Evolutionary conservation across 257 asterid genomes (phyloP).

Genomic region (Solanum peruvianum): DNA sequence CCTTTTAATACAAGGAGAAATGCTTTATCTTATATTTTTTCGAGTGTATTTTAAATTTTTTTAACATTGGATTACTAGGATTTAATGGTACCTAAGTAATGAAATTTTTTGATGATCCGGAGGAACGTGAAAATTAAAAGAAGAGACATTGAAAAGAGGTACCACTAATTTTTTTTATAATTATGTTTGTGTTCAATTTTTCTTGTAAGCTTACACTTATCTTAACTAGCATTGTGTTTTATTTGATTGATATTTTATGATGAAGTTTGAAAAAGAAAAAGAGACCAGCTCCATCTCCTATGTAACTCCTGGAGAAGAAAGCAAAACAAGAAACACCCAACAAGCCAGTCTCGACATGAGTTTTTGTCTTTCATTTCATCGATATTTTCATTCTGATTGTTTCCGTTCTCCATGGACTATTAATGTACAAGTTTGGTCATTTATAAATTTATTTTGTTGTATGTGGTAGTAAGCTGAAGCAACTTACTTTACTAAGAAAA

Average conservation of each 20-base stretch:
- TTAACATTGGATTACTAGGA: too few relatives aligned
- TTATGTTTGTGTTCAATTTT: too few relatives aligned
- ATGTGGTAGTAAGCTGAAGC: background rate
- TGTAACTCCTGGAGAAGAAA: slow-evolving; percentile 28
- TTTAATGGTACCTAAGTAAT: slow-evolving; percentile 4
- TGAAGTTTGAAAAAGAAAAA: slow-evolving; percentile 20
- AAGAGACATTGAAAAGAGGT: slow-evolving; percentile 29
- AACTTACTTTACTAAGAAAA: background rate
- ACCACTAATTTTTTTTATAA: too few relatives aligned
- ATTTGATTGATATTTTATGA: too few relatives aligned
- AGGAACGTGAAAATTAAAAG: slow-evolving; percentile 17
- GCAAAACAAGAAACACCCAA: slow-evolving; percentile 30
- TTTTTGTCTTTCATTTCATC: too few relatives aligned
- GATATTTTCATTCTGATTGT: too few relatives aligned
- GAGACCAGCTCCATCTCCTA: slow-evolving; percentile 24
- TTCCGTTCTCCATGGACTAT: too few relatives aligned
- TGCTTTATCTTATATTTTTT: too few relatives aligned
- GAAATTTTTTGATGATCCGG: background rate
- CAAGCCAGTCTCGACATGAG: background rate
- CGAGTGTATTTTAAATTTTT: too few relatives aligned
- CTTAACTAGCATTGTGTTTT: too few relatives aligned
- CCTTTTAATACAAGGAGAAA: too few relatives aligned
- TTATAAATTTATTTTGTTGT: background rate
- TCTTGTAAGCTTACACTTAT: too few relatives aligned
- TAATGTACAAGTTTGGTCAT: background rate